phyloP scores from a whole-genome alignment of 2,329 filamentous ascomycete genomes.

The Periconia sp. region DNA sequence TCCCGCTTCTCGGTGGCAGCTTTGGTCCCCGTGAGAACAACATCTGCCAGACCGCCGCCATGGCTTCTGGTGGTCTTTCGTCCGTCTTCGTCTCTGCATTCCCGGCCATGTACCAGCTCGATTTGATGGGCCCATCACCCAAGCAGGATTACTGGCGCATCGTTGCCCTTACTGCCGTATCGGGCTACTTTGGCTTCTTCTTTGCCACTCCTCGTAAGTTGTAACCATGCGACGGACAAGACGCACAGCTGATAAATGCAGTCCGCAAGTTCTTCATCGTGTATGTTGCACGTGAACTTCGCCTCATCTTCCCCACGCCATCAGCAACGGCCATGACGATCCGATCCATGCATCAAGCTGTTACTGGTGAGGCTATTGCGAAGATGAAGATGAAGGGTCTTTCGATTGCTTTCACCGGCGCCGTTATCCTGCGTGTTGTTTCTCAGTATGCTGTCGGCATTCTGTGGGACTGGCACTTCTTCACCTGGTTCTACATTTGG shows the following conservation, averaged over 20 bases:
- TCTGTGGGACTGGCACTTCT: slow-evolving; percentile 64
- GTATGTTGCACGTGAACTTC: slow-evolving; percentile 66
- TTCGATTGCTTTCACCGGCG: slow-evolving; percentile 56
- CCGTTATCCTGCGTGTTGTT: slow-evolving; percentile 61
- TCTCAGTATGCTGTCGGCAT: slow-evolving; percentile 66
- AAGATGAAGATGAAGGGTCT: slow-evolving; percentile 65
- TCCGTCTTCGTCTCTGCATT: slow-evolving; percentile 65
- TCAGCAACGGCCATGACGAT: slow-evolving; percentile 68
- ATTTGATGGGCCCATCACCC: slow-evolving; percentile 56
- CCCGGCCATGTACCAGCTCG: slow-evolving; percentile 65
- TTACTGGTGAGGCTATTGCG: slow-evolving; percentile 59
- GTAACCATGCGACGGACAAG: too few relatives aligned
- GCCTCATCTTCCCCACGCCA: slow-evolving; percentile 65
- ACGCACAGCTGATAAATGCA: slow-evolving; percentile 13
- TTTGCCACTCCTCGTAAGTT: slow-evolving; percentile 60
- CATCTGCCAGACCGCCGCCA: slow-evolving; percentile 66
- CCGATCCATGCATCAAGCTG: slow-evolving; percentile 66
- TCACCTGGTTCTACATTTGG: slow-evolving; percentile 64
- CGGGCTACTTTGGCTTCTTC: slow-evolving; percentile 69
- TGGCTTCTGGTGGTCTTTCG: slow-evolving; percentile 64
- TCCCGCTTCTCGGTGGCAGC: slow-evolving; percentile 60
- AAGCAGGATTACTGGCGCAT: slow-evolving; percentile 64
- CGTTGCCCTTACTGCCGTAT: slow-evolving; percentile 65
- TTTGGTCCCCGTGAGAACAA: slow-evolving; percentile 69
- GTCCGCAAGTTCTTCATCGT: slow-evolving; percentile 73